Conservation (phyloP, 257 asterid genomes). For the Capsicum chinense region DNA sequence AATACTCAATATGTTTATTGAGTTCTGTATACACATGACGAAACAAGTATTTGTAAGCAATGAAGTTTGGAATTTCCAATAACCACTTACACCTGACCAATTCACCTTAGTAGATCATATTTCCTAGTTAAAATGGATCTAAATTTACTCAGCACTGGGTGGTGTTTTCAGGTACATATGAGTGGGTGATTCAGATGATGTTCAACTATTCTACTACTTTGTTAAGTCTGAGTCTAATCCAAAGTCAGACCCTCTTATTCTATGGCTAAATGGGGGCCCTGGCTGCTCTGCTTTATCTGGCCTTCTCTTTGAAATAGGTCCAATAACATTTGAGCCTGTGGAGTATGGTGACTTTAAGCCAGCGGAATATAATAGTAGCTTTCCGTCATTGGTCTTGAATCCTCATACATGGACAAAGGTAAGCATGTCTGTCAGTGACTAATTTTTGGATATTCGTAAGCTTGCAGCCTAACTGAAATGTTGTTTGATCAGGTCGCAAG, state of each 20-base stretch:
- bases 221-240: constrained; percentile 38
- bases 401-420: constrained; percentile 1
- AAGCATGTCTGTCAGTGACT: background rate
- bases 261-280: constrained; percentile 43
- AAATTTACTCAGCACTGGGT: background rate
- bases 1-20: too few relatives aligned
- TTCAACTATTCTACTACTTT: constrained; percentile 43
- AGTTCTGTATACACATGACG: too few relatives aligned
- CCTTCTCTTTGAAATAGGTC: constrained; percentile 36
- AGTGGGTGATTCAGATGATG: constrained; percentile 42
- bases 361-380: constrained; percentile 27
- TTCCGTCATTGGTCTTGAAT: constrained; percentile 21
- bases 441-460: too few relatives aligned
- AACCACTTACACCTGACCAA: too few relatives aligned
- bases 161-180: constrained; percentile 36
- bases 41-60: too few relatives aligned
- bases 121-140: too few relatives aligned
- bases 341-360: background rate
- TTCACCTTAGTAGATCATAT: too few relatives aligned
- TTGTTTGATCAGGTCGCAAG: constrained; percentile 10
- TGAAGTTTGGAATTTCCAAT: too few relatives aligned
- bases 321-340: constrained; percentile 15
- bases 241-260: constrained; percentile 34
- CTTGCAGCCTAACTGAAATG: background rate
- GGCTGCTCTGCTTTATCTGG: constrained; percentile 34